Conservation (phyloP, 1,139 yeast genomes). For the Taiozyma sp. region DNA sequence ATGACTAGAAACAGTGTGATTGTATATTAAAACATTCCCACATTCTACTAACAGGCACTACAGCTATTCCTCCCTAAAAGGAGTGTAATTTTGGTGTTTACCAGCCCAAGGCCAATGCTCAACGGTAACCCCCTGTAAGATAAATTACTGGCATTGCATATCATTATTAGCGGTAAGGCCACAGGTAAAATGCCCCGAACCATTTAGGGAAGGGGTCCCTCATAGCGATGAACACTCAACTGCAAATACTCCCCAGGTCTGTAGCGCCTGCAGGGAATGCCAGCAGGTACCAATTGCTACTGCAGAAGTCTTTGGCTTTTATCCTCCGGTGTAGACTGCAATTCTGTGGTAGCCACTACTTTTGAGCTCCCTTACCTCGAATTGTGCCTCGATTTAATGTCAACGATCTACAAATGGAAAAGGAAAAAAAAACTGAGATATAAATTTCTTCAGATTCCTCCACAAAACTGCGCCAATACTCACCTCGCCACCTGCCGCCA, state of each 20-base stretch:
- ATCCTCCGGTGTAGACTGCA: not conserved
- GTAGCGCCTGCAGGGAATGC: not conserved
- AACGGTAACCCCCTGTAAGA: not conserved
- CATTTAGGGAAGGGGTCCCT: not conserved
- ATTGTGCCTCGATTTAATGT: not conserved
- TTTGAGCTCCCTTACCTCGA: not conserved
- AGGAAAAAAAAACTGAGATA: not conserved
- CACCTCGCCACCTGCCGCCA: not conserved
- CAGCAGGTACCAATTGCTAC: not conserved
- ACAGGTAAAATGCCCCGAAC: not conserved
- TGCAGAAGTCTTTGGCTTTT: not conserved
- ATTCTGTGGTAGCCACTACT: not conserved
- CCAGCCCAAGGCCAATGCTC: not conserved
- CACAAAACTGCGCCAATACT: not conserved
- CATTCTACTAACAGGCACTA: too few relatives aligned
- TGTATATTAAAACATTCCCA: too few relatives aligned
- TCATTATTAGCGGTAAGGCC: not conserved
- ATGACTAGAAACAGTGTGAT: too few relatives aligned
- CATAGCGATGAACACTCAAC: not conserved
- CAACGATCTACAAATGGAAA: not conserved
- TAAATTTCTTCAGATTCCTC: not conserved
- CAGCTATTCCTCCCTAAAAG: not conserved
- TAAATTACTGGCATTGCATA: not conserved
- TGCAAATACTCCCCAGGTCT: not conserved
- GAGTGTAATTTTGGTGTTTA: not conserved